A percentile compares a stretch with the other conserved stretches of the same genome.
phyloP scores from a whole-genome alignment of 2,329 filamentous ascomycete species.

The Microdochium trichocladiopsis region DNA sequence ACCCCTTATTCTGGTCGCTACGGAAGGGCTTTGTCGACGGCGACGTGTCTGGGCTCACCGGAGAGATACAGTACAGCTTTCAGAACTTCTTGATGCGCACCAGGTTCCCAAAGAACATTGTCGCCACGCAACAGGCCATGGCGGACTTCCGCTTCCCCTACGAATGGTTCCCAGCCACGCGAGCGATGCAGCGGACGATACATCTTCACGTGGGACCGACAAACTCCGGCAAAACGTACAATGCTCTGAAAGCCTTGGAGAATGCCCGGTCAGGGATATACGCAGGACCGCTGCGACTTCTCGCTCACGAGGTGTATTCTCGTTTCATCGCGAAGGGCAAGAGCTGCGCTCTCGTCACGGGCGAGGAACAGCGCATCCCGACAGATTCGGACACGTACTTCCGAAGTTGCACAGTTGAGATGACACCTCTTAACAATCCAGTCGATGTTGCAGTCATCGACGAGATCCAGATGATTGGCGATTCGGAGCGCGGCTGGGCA shows the following conservation, averaged over 20 bases:
- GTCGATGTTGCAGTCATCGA: constrained; percentile 94
- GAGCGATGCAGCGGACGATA: constrained; percentile 72
- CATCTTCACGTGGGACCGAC: constrained; percentile 95
- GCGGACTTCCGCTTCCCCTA: constrained; percentile 83
- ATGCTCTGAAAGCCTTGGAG: constrained; percentile 80
- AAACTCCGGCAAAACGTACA: constrained; percentile 97
- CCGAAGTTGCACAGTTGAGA: constrained; percentile 89
- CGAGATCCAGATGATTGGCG: constrained; percentile 96
- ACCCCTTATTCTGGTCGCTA: constrained; percentile 51
- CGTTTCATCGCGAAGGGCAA: constrained; percentile 74
- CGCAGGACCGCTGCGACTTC: constrained; percentile 77
- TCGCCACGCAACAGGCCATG: constrained; percentile 54
- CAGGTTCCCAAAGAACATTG: constrained; percentile 47
- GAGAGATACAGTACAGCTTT: constrained; percentile 62
- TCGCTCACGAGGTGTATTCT: constrained; percentile 94
- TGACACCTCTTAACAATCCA: constrained; percentile 49
- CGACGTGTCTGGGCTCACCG: constrained; percentile 41
- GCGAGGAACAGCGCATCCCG: constrained; percentile 76
- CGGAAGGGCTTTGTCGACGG: constrained; percentile 50
- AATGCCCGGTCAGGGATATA: constrained; percentile 73
- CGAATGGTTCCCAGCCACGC: constrained; percentile 87
- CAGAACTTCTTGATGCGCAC: constrained; percentile 55
- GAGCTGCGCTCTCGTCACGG: constrained; percentile 75
- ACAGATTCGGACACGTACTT: constrained; percentile 51
- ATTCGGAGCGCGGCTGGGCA: constrained; percentile 75